Evolutionary conservation across 805 yeast species (phyloP), one percentile per base, ranked within the genome.

Genomic region (Grigorovia transvaalensis): DNA sequence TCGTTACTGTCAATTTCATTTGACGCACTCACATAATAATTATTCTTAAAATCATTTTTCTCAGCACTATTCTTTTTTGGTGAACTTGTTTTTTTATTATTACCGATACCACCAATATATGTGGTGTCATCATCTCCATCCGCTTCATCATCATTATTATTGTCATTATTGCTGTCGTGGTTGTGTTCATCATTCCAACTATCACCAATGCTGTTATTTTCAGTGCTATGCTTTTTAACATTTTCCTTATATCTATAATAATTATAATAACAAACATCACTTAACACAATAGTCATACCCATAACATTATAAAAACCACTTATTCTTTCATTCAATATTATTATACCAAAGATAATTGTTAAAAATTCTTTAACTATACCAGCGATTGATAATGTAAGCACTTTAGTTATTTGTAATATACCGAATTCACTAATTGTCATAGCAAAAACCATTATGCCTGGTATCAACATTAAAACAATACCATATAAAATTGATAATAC

Each of bases 351-450:
- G 35, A 78, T 59, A 42, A 93, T 88, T 0, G 99, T 93, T 47
- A 90, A 71, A 15, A 93, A 73, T 66, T 93, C 99, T 64, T 93
- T 93, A 65, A 91, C 86, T 17, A 93, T 86, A 1, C 99, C 99
- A 0, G 95, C 95, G 45, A 93, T 80, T 6, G 95, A 83, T 33
- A 93, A 70, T 0, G 99, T 90, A 46, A 90, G 74, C 13, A 93
- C 88, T 51, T 88, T 85, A 0, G 96, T 86, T 45, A 83, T 79
- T 51, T 85, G 84, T 50, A 93, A 74, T 8, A 93, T 79, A 52
- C 85, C 82, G 69, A 87, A 90, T 66, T 91, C 99, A 59, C 87
- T 80, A 2, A 88, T 69, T 0, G 96, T 91, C 91, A 93, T 85
- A 64, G 85, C 77, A 62, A 90, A 90, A 1, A 96, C 98, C 43